A percentile compares a stretch with the other conserved stretches of the same genome.
Evolutionary conservation across 495 filamentous ascomycete genomes (phyloP).

Genomic region (Aspergillus sparsus): DNA sequence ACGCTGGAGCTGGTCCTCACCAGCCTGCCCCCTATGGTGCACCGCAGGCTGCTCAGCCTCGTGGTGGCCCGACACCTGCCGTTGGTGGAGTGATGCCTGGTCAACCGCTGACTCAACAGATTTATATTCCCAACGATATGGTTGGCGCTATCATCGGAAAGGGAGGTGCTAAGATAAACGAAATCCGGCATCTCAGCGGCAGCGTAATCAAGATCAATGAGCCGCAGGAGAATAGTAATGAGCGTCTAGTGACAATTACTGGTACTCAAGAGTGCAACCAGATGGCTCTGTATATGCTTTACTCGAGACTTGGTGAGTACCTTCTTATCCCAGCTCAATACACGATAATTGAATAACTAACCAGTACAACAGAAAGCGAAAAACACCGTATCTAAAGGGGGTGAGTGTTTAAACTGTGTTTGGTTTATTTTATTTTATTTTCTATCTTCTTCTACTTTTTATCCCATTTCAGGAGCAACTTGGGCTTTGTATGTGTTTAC

Average conservation of each 20-base stretch:
- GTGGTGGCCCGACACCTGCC: conserved; percentile 51
- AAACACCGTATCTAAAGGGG: conserved; percentile 68
- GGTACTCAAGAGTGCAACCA: conserved; percentile 97
- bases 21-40: conserved; percentile 65
- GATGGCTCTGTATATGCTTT: conserved; percentile 99
- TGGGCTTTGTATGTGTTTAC: conserved; percentile 13
- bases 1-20: conserved; percentile 75
- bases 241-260: conserved; percentile 94
- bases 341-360: conserved; percentile 22
- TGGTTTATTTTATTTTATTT: conserved; percentile 13
- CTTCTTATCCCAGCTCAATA: conserved; percentile 21
- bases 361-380: conserved; percentile 65
- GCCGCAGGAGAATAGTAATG: conserved; percentile 97
- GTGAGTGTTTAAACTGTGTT: conserved; percentile 17
- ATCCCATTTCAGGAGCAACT: conserved; percentile 13
- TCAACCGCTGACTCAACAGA: conserved; percentile 93
- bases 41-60: conserved; percentile 60
- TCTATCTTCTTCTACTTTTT: too few relatives aligned
- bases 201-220: conserved; percentile 99
- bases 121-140: conserved; percentile 99
- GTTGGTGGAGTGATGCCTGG: conserved; percentile 77
- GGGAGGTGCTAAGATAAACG: conserved; percentile 98
- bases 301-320: conserved; percentile 88
- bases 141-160: conserved; percentile 99
- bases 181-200: conserved; percentile 93